Evolutionary conservation across 768 basidiomycete species (phyloP).

Genomic region (Lactifluus hygrophoroides): DNA sequence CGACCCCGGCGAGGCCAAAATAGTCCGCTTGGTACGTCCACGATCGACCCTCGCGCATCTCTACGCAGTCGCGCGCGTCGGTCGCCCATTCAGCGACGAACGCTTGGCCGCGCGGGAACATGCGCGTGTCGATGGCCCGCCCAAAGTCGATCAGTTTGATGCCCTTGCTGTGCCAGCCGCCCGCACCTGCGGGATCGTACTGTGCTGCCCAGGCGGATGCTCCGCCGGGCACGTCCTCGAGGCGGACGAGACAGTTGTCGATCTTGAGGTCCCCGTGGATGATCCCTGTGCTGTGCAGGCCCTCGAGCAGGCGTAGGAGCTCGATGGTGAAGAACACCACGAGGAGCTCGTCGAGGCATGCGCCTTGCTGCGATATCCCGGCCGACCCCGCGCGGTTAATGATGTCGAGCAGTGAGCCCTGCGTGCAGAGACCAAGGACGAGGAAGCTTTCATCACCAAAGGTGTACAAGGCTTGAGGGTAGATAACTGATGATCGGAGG

Average conservation of each 20-base stretch:
- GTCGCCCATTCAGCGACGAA: constrained; percentile 85
- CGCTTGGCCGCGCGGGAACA: constrained; percentile 72
- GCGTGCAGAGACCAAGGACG: constrained; percentile 77
- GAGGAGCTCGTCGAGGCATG: constrained; percentile 83
- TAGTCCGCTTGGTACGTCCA: constrained; percentile 98
- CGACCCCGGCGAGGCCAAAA: constrained; percentile 87
- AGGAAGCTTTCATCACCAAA: constrained; percentile 88
- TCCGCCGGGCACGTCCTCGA: constrained; percentile 74
- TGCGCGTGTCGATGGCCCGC: constrained; percentile 77
- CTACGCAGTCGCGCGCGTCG: constrained; percentile 87
- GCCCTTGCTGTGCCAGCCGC: constrained; percentile 84
- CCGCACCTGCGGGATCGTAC: constrained; percentile 73
- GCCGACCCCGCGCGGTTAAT: constrained; percentile 76
- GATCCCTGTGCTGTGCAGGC: constrained; percentile 73
- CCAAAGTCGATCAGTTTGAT: constrained; percentile 96
- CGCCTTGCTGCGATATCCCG: constrained; percentile 72
- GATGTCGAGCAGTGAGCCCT: constrained; percentile 86
- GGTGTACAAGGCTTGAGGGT: constrained; percentile 71
- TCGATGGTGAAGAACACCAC: constrained; percentile 95
- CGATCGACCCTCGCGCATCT: constrained; percentile 71
- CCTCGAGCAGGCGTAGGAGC: constrained; percentile 73
- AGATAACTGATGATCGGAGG: constrained; percentile 60
- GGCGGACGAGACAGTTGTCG: constrained; percentile 93
- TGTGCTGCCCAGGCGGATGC: constrained; percentile 57
- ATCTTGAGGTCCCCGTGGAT: constrained; percentile 99